Conservation (phyloP, 768 basidiomycete genomes). For the Tubosaeta sp. region DNA sequence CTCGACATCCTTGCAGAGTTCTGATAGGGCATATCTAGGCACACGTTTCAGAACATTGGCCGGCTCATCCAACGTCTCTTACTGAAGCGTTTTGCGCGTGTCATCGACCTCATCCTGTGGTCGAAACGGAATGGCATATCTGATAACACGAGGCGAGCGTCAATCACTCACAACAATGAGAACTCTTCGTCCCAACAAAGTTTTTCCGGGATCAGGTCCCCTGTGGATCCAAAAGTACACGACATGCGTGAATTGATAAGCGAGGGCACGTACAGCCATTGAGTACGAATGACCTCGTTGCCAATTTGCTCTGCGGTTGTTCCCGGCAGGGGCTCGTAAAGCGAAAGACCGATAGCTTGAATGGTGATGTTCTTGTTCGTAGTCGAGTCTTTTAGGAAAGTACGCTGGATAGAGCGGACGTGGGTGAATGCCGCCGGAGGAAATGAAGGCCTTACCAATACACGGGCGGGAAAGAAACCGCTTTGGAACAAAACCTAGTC, state of each 20-base stretch:
- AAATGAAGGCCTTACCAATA: constrained; percentile 50
- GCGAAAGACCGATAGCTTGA: constrained; percentile 92
- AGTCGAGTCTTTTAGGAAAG: constrained; percentile 71
- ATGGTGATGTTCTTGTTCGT: constrained; percentile 82
- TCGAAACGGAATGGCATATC: constrained; percentile 3
- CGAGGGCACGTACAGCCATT: constrained; percentile 75
- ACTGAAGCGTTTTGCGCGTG: constrained; percentile 86
- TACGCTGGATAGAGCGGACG: constrained; percentile 48
- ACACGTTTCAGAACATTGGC: constrained; percentile 2
- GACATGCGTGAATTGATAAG: background rate
- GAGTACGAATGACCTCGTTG: constrained; percentile 85
- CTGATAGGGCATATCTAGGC: constrained; percentile 79
- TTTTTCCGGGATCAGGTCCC: constrained; percentile 60
- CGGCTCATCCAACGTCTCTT: constrained; percentile 24
- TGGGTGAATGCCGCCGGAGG: background rate
- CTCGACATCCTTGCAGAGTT: constrained; percentile 88
- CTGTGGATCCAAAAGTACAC: constrained; percentile 30
- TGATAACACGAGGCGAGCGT: constrained; percentile 8
- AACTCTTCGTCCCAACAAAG: constrained; percentile 73
- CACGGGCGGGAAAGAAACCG: constrained; percentile 94
- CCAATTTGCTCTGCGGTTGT: constrained; percentile 71
- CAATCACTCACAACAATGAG: constrained; percentile 69
- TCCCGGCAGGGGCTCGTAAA: constrained; percentile 87
- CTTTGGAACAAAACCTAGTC: constrained; percentile 36
- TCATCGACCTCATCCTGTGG: constrained; percentile 83